phyloP scores from a whole-genome alignment of 2,329 filamentous ascomycete genomes.

The Scortechinia acanthostroma region DNA sequence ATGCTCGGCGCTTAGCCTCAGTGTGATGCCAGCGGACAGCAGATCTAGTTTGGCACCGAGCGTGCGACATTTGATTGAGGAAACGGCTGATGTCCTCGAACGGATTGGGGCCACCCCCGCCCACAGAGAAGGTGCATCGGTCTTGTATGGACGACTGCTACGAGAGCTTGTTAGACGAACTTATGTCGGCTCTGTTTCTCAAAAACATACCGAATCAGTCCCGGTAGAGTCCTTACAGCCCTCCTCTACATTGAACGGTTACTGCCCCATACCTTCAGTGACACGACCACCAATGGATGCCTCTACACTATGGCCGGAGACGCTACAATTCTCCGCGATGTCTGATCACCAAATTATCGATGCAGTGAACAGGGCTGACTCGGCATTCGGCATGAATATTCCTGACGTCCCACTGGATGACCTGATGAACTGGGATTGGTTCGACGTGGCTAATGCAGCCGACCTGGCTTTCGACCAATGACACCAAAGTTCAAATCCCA shows the following conservation, averaged over 20 bases:
- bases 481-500: too few species aligned
- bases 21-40: slow-evolving; percentile 45
- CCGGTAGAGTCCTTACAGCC: slow-evolving; percentile 4
- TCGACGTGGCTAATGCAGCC: slow-evolving; percentile 38
- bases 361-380: slow-evolving; percentile 54
- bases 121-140: slow-evolving; percentile 62
- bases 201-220: not conserved
- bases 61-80: slow-evolving; percentile 57
- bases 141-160: slow-evolving; percentile 47
- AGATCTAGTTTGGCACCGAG: slow-evolving; percentile 51
- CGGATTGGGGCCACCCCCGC: slow-evolving; percentile 59
- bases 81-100: slow-evolving; percentile 62
- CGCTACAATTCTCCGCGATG: slow-evolving; percentile 61
- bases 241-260: slow-evolving; percentile 7
- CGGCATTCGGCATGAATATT: slow-evolving; percentile 45
- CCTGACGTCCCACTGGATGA: slow-evolving; percentile 52
- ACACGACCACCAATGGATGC: slow-evolving; percentile 15
- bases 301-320: slow-evolving; percentile 32
- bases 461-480: too few species aligned
- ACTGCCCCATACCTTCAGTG: slow-evolving; percentile 11
- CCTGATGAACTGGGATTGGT: slow-evolving; percentile 47
- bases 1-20: slow-evolving; percentile 60
- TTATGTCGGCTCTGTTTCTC: slow-evolving; percentile 9
- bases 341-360: slow-evolving; percentile 63
- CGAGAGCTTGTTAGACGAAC: slow-evolving; percentile 34